These are phyloP conservation scores for Periconia macrospinosa DNA, from an alignment of 2,329 filamentous ascomycete species.

Conservation along the genomic window DNA sequence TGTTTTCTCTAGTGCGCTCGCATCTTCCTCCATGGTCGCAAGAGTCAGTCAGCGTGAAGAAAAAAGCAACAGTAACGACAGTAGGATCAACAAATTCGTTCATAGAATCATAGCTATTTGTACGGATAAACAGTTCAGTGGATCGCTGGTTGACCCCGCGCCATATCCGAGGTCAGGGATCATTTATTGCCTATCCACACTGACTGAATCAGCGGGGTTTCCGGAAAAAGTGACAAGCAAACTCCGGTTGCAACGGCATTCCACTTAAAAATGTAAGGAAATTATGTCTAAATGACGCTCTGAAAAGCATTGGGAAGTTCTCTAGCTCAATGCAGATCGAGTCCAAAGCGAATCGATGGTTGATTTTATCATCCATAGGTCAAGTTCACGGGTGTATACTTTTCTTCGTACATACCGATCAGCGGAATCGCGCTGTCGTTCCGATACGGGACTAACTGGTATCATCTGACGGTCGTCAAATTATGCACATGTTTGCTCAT, in stretches of 20 bases:
- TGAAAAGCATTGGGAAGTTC: too few species aligned
- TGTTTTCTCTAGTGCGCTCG: conserved; percentile 33
- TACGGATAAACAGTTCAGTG: not conserved
- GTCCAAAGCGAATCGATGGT: too few species aligned
- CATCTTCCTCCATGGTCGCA: conserved; percentile 20
- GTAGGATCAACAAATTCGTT: not conserved
- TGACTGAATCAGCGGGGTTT: not conserved
- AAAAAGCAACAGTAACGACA: not conserved
- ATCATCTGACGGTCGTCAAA: not conserved
- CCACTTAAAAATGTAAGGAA: not conserved
- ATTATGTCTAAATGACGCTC: too few species aligned
- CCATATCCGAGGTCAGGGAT: not conserved
- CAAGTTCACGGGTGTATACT: too few species aligned
- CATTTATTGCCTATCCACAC: not conserved
- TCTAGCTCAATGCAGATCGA: too few species aligned
- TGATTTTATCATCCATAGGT: too few species aligned
- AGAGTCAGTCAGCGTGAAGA: not conserved
- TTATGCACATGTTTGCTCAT: not conserved
- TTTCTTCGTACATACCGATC: not conserved
- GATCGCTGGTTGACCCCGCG: not conserved
- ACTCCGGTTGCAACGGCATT: not conserved
- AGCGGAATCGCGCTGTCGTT: too few species aligned
- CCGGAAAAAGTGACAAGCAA: not conserved
- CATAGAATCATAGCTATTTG: not conserved
- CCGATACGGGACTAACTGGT: not conserved